Conservation (phyloP, 495 filamentous ascomycete species). For the Neurospora sublineolata region DNA sequence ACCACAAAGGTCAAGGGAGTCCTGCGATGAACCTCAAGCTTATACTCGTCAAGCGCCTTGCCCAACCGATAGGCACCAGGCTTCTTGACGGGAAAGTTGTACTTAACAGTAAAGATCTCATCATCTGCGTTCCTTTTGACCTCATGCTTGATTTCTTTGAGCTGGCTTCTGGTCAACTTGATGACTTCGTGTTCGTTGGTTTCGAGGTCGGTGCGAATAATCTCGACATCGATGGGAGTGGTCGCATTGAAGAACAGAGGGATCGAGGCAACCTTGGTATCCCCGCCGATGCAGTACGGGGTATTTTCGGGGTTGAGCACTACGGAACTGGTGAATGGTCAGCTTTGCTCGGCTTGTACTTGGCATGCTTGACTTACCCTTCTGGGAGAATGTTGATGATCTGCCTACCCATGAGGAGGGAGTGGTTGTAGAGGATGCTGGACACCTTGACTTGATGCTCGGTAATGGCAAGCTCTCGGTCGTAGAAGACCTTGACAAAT, state of each 20-base stretch:
- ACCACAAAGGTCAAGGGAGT: constrained; percentile 70
- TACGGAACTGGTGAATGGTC: constrained; percentile 50
- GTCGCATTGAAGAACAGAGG: constrained; percentile 92
- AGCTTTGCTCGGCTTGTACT: neutral
- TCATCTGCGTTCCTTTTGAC: constrained; percentile 39
- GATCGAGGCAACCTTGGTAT: constrained; percentile 48
- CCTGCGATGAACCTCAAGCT: constrained; percentile 74
- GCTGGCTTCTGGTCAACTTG: constrained; percentile 42
- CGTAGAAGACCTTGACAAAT: constrained; percentile 65
- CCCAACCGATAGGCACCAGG: constrained; percentile 75
- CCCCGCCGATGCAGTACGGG: constrained; percentile 65
- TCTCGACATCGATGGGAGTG: constrained; percentile 70
- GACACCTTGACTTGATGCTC: constrained; percentile 80
- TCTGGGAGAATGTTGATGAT: constrained; percentile 95
- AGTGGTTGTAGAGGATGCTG: constrained; percentile 76
- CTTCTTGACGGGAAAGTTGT: constrained; percentile 57
- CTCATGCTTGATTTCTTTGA: constrained; percentile 51
- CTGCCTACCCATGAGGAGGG: constrained; percentile 86
- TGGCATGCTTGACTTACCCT: constrained; percentile 46
- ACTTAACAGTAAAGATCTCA: constrained; percentile 36
- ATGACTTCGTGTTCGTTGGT: constrained; percentile 68
- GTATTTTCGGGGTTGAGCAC: constrained; percentile 67
- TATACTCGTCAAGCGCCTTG: constrained; percentile 80
- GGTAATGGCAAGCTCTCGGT: constrained; percentile 79
- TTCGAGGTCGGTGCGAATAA: constrained; percentile 73